These are phyloP conservation scores for Gracilariopsis chorda DNA, from an alignment of 23 red algal genomes.

Conservation along the genomic window DNA sequence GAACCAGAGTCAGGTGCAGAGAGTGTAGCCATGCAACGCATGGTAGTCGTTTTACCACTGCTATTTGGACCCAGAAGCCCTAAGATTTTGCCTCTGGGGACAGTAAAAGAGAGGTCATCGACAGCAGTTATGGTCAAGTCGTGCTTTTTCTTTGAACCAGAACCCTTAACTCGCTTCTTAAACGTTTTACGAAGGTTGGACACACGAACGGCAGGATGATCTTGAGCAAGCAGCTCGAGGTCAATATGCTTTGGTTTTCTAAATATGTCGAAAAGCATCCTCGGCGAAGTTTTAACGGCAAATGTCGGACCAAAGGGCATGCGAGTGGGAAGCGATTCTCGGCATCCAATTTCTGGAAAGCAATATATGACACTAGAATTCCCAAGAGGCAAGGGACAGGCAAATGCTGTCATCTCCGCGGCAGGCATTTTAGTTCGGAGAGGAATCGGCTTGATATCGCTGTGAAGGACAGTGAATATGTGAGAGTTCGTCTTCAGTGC, in stretches of 20 bases:
- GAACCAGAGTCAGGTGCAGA: constrained; percentile 66
- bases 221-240: background rate
- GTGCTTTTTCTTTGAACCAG: constrained; percentile 5
- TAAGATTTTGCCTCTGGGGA: constrained; percentile 58
- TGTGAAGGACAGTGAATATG: too few species aligned
- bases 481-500: too few species aligned
- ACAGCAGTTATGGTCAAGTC: constrained; percentile 56
- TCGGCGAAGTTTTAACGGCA: background rate
- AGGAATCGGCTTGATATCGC: too few species aligned
- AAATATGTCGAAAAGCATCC: constrained; percentile 39
- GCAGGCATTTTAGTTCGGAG: too few species aligned
- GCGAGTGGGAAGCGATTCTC: background rate
- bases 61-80: constrained; percentile 90
- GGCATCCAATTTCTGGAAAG: too few species aligned
- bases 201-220: constrained; percentile 57
- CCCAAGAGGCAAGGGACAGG: background rate
- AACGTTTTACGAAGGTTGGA: constrained; percentile 54
- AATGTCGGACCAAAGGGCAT: too few species aligned
- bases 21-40: constrained; percentile 80
- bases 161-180: constrained; percentile 43
- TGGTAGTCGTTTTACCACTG: constrained; percentile 92
- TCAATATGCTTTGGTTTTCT: background rate
- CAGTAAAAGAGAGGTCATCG: constrained; percentile 68
- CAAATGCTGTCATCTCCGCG: background rate
- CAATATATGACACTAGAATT: background rate